phyloP scores from a whole-genome alignment of 2,329 filamentous ascomycete species.

The Aspergillus novofumigatus region DNA sequence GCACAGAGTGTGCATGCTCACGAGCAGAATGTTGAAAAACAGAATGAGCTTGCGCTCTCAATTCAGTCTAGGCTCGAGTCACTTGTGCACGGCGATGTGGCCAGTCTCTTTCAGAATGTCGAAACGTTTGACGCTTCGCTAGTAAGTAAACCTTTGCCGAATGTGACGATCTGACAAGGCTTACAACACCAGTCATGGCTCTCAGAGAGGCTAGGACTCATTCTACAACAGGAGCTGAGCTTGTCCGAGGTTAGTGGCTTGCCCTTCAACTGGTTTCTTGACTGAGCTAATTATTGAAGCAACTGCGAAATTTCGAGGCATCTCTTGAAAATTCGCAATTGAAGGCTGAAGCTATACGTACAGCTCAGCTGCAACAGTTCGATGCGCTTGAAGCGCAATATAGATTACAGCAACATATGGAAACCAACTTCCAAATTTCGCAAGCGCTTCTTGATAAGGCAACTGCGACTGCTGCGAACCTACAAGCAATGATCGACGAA shows the following conservation, averaged over 20 bases:
- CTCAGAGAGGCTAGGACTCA: slow-evolving; percentile 19
- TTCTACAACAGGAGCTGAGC: slow-evolving; percentile 31
- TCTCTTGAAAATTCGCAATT: slow-evolving; percentile 31
- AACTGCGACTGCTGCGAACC: slow-evolving; percentile 24
- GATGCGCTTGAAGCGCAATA: slow-evolving; percentile 25
- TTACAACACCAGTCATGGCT: slow-evolving; percentile 30
- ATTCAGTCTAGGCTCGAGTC: slow-evolving; percentile 31
- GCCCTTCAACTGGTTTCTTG: not conserved
- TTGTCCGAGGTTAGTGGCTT: slow-evolving; percentile 28
- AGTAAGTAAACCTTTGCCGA: slow-evolving; percentile 20
- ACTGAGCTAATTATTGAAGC: slow-evolving; percentile 27
- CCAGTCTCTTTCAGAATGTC: slow-evolving; percentile 26
- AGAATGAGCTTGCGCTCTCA: slow-evolving; percentile 25
- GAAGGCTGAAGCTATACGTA: slow-evolving; percentile 29
- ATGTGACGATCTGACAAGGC: not conserved
- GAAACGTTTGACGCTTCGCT: slow-evolving; percentile 31
- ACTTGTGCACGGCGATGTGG: slow-evolving; percentile 27
- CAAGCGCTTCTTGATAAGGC: slow-evolving; percentile 30
- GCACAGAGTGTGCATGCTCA: slow-evolving; percentile 26
- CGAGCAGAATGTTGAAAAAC: slow-evolving; percentile 22
- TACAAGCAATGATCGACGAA: slow-evolving; percentile 31
- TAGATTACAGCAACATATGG: slow-evolving; percentile 23
- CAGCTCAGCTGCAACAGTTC: slow-evolving; percentile 32
- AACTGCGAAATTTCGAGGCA: slow-evolving; percentile 29
- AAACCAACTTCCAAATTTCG: slow-evolving; percentile 23